A percentile compares a stretch with the other conserved stretches of the same genome.
phyloP scores from a whole-genome alignment of 192 early-diverging fungal species.

The Rhizoclosmatium sp. region DNA sequence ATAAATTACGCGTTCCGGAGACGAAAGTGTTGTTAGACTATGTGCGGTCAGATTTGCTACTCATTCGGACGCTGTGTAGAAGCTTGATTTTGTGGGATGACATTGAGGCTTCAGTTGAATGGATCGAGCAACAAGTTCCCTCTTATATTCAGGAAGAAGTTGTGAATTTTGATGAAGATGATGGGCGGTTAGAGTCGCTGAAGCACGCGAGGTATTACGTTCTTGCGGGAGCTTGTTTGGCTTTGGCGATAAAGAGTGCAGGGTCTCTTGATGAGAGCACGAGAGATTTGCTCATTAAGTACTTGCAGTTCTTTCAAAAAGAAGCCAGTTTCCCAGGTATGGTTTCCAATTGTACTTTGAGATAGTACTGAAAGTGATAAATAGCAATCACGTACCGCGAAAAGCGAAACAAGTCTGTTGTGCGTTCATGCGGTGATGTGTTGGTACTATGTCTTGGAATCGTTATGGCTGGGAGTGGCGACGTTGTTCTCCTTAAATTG shows the following conservation, averaged over 20 bases:
- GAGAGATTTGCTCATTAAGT: slow-evolving; percentile 54
- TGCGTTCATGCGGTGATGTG: slow-evolving; percentile 75
- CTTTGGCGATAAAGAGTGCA: slow-evolving; percentile 74
- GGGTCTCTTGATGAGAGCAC: slow-evolving; percentile 58
- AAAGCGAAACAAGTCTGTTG: slow-evolving; percentile 69
- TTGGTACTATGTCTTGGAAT: slow-evolving; percentile 66
- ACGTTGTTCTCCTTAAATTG: slow-evolving; percentile 66
- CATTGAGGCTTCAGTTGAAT: slow-evolving; percentile 67
- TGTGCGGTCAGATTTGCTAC: slow-evolving; percentile 74
- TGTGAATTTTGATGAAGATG: slow-evolving; percentile 16
- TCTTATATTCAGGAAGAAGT: slow-evolving; percentile 55
- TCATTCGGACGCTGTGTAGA: slow-evolving; percentile 71
- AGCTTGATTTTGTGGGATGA: slow-evolving; percentile 80
- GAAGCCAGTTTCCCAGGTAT: slow-evolving; percentile 42
- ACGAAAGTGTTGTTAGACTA: slow-evolving; percentile 68
- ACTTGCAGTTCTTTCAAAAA: slow-evolving; percentile 61
- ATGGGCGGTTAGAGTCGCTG: slow-evolving; percentile 48
- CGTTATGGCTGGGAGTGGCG: slow-evolving; percentile 85
- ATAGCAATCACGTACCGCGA: slow-evolving; percentile 63
- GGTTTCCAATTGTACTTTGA: not conserved
- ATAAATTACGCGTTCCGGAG: slow-evolving; percentile 68
- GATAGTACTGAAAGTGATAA: not conserved
- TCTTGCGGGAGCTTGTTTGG: slow-evolving; percentile 72
- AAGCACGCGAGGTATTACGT: slow-evolving; percentile 73
- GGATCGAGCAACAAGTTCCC: slow-evolving; percentile 73